These are phyloP conservation scores for Falciphora oryzae DNA, from an alignment of 2,329 filamentous ascomycete genomes.

Conservation along the genomic window DNA sequence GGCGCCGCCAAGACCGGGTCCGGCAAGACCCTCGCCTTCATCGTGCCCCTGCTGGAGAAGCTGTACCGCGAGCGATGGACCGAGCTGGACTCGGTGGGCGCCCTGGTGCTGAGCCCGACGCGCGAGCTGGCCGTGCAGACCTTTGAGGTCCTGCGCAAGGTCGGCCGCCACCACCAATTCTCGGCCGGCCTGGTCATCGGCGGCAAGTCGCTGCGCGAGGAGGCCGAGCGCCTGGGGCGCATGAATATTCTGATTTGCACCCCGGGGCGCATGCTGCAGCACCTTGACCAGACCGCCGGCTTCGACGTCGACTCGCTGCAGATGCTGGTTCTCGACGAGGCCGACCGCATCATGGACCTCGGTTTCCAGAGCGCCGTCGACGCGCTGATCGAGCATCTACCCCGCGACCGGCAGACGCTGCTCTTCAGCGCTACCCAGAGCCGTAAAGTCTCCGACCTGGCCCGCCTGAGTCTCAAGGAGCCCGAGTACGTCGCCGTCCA, in stretches of 20 bases:
- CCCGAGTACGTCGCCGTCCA: constrained; percentile 96
- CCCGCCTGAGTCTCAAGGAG: constrained; percentile 78
- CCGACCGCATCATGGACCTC: constrained; percentile 96
- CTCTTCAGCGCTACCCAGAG: constrained; percentile 97
- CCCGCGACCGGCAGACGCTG: constrained; percentile 79
- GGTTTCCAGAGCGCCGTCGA: constrained; percentile 89
- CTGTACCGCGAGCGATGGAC: constrained; percentile 86
- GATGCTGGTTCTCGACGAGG: constrained; percentile 91
- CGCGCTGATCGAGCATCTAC: constrained; percentile 87
- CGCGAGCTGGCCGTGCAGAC: constrained; percentile 95
- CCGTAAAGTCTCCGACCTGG: constrained; percentile 86
- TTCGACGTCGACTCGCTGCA: constrained; percentile 88
- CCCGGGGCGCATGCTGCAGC: constrained; percentile 89
- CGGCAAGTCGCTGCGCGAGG: constrained; percentile 81
- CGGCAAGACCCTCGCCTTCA: constrained; percentile 91
- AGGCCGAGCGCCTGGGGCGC: constrained; percentile 74
- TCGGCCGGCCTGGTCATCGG: constrained; percentile 92
- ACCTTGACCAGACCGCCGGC: constrained; percentile 86
- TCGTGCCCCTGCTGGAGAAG: constrained; percentile 88
- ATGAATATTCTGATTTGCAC: constrained; percentile 99
- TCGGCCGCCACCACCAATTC: constrained; percentile 83
- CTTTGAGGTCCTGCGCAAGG: constrained; percentile 86
- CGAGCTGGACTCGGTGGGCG: constrained; percentile 83
- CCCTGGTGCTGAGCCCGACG: constrained; percentile 88
- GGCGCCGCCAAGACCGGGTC: constrained; percentile 94